Conservation (phyloP, 2,329 filamentous ascomycete species). For the Ophiocordyceps robertsii region DNA sequence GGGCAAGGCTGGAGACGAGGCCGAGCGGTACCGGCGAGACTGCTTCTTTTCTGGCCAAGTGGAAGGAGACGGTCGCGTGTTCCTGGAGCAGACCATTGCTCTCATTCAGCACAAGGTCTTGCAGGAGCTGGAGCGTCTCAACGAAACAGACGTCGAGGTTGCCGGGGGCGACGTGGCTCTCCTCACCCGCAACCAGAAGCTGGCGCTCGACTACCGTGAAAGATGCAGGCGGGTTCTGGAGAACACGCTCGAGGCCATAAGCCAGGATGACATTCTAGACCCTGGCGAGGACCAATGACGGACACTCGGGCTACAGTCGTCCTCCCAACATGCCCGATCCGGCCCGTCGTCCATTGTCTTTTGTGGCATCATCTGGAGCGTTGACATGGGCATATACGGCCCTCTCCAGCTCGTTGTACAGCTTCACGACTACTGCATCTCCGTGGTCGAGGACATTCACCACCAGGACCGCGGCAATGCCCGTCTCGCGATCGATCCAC, state of each 20-base stretch:
- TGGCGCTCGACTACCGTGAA: constrained; percentile 34
- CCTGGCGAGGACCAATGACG: not conserved
- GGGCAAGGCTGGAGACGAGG: constrained; percentile 9
- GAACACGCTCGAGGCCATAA: constrained; percentile 27
- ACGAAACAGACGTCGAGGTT: constrained; percentile 30
- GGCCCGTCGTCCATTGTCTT: not conserved
- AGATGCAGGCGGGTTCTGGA: constrained; percentile 35
- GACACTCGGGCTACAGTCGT: not conserved
- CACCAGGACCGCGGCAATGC: constrained; percentile 25
- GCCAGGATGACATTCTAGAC: constrained; percentile 14
- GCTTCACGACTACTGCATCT: constrained; percentile 18
- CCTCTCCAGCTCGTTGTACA: constrained; percentile 26
- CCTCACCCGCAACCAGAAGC: constrained; percentile 29
- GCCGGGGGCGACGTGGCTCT: constrained; percentile 23
- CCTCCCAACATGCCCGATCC: not conserved
- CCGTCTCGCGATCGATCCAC: constrained; percentile 24
- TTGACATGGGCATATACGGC: constrained; percentile 18
- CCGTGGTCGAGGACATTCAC: constrained; percentile 24
- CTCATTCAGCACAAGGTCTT: constrained; percentile 31
- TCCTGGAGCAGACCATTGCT: constrained; percentile 21
- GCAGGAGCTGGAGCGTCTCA: constrained; percentile 28
- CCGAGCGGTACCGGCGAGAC: constrained; percentile 12
- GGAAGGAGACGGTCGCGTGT: constrained; percentile 10
- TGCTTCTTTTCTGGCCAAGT: constrained; percentile 18
- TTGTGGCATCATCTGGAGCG: not conserved